A percentile compares a stretch with the other conserved stretches of the same genome.
Conservation (phyloP, 164 flowering plant species). For the Hamamelis virginiana region DNA sequence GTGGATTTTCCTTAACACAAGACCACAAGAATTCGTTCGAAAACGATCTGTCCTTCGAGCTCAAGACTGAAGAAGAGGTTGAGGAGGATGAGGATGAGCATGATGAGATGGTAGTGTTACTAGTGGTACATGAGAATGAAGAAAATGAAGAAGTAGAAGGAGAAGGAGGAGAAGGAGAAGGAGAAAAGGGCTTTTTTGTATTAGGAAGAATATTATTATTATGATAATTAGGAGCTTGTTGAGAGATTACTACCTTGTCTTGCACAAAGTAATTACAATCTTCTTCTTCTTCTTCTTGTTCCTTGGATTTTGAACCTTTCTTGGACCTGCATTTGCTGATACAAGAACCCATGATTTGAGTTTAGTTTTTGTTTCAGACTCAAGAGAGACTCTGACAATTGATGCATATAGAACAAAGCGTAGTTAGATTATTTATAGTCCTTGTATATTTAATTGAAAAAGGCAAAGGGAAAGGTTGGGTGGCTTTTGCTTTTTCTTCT, state of each 20-base stretch:
- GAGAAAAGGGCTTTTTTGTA: not conserved
- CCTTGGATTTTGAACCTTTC: conserved; percentile 10
- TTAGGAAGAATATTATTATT: too few relatives aligned
- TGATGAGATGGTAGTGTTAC: conserved; percentile 5
- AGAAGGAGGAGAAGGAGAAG: conserved; percentile 21
- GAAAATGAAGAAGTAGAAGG: conserved; percentile 22
- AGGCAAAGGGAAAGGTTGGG: not conserved
- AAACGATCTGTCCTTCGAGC: conserved; percentile 39
- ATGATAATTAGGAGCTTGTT: conserved; percentile 24
- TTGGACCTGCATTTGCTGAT: conserved; percentile 58
- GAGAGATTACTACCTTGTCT: conserved; percentile 60
- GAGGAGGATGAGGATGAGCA: conserved; percentile 20
- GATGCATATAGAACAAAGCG: too few relatives aligned
- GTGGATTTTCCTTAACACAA: conserved; percentile 63
- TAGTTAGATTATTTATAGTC: not conserved
- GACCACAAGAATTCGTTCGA: conserved; percentile 64
- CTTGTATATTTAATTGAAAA: not conserved
- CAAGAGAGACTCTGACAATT: not conserved
- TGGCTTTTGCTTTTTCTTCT: conserved; percentile 3
- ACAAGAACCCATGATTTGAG: conserved; percentile 65
- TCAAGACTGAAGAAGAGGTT: conserved; percentile 22
- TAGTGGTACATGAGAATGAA: conserved; percentile 24
- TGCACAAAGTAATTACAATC: conserved; percentile 30
- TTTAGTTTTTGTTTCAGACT: not conserved
- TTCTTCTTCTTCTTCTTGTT: too few relatives aligned